Base-by-base conservation (phyloP, 352 stramenopile species). In the Pythium apleroticum region DNA sequence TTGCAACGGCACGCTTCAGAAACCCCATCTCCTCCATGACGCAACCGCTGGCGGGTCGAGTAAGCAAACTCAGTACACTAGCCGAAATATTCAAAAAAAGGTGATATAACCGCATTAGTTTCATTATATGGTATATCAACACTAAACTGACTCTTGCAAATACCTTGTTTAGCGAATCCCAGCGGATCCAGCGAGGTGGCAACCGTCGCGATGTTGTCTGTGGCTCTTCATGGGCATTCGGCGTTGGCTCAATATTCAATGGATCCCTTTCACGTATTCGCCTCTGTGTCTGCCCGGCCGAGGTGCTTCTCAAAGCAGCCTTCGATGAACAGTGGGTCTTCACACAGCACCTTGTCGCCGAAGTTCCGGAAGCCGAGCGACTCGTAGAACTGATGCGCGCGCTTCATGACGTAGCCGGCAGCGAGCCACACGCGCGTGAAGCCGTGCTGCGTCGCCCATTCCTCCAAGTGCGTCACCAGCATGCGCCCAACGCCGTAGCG, bases 381-480 rank as follows among this genome's bases (percentile, higher is more conserved):
- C 52, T 59, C 12, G 35, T 55, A 48, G 48, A 69, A 45, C 41
- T 55, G n/a, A 10, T 48, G 33, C 22, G 52, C 59, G 4, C 9
- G 27, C 31, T 19, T 22, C 43, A 55, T 57, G 12, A 17, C 27
- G 50, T 41, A 39, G 9, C 50, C 50, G 25, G 50, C 28, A 7
- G 25, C 15, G 4, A 57, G 50, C 22, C 28, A 57, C 28, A 57
- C 50, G 14, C 28, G 14, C 9, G 50, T 41, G 28, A 37, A 73
- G 2, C 63, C 62, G 14, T 75, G 54, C 0, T 49, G 33, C 7
- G 41, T 46, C 3, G 75, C 78, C 76, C 75, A 88, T 2, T 72
- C 11, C 48, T 88, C 78, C 1, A 88, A 58, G 28, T 68, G 12
- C 5, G 22, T 17, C 9, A 88, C 61, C 3, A 88, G 65, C 17